Evolutionary conservation across 805 yeast species (phyloP), one percentile per base, ranked within the genome.

Genomic region (Priceomyces carsonii): DNA sequence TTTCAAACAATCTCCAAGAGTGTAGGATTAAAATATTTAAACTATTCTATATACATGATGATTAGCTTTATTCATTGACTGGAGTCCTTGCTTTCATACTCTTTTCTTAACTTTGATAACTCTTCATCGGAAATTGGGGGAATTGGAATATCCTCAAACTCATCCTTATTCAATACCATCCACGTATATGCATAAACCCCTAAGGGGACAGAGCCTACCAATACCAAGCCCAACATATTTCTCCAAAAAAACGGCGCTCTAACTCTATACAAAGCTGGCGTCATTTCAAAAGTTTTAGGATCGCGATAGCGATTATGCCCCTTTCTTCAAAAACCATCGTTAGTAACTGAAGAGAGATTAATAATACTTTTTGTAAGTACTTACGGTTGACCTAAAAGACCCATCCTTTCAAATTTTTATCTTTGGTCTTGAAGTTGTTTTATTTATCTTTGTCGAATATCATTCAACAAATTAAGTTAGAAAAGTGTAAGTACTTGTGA

Each of bases 191-290:
- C 44, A 59, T 79, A 90, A 18, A 88, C 82, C 28, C 85, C 80
- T 8, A 75, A 67, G 5, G 93, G 81, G 34, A 87, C 63, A n/a
- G 82, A 74, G 4, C 80, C 62, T 14, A 87, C 66, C 0, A 75
- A 61, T 12, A 69, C 68, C 33, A 90, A 77, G 0, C 80, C 76
- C 13, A 77, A 66, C 54, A 83, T 75, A 59, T 90, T 91, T 51
- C 73, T 79, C 75, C 80, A 77, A 64, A 89, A 86, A 55, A 77
- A 91, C 26, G 96, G 97, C 41, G 75, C 72, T 60, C 98, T 77
- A 30, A 96, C 96, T 45, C 98, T 74, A 47, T 87, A 71, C 73
- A 91, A 80, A 5, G 96, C 96, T 10, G 96, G 96, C 1, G 96
- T 86, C 91, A 89, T 89, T 54, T 82, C 82, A 63, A 77, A 83